Conservation (phyloP, 2,329 filamentous ascomycete genomes). For the Thermoascus crustaceus region DNA sequence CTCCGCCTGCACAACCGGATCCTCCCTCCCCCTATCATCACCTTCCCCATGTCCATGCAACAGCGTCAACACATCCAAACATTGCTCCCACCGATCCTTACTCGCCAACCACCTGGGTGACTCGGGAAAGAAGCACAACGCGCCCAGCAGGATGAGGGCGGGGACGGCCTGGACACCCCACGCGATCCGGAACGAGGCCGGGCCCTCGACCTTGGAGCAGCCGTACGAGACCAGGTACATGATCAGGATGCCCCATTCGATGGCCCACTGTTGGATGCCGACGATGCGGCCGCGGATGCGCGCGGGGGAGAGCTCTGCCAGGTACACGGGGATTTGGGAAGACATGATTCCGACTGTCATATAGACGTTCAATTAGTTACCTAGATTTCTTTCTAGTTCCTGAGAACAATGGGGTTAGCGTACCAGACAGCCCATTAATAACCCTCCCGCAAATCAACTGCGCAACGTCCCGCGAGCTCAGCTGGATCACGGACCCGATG, state of each 20-base stretch:
- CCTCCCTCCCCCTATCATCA: slow-evolving; percentile 43
- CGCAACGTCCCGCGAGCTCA: slow-evolving; percentile 23
- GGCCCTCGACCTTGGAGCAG: slow-evolving; percentile 26
- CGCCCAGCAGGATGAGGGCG: slow-evolving; percentile 47
- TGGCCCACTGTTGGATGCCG: slow-evolving; percentile 38
- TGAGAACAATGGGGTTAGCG: neutral
- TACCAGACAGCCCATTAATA: slow-evolving; percentile 30
- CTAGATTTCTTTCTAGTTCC: slow-evolving; percentile 1
- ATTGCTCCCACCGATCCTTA: slow-evolving; percentile 51
- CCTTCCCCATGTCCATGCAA: slow-evolving; percentile 51
- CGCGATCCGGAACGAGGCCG: slow-evolving; percentile 48
- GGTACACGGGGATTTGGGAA: slow-evolving; percentile 37
- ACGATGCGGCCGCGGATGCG: slow-evolving; percentile 36
- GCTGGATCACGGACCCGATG: slow-evolving; percentile 27
- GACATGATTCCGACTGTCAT: slow-evolving; percentile 34
- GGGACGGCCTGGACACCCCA: slow-evolving; percentile 58
- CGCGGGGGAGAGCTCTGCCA: slow-evolving; percentile 36
- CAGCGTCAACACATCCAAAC: slow-evolving; percentile 44
- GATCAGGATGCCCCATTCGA: slow-evolving; percentile 37
- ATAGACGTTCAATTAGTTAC: slow-evolving; percentile 15
- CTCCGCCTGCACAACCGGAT: slow-evolving; percentile 51
- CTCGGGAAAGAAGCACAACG: slow-evolving; percentile 51
- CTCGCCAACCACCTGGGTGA: slow-evolving; percentile 55
- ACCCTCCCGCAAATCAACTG: slow-evolving; percentile 43
- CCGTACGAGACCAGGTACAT: slow-evolving; percentile 38